Evolutionary conservation across 2,329 filamentous ascomycete genomes (phyloP).

Genomic region (Corynespora cassiicola): DNA sequence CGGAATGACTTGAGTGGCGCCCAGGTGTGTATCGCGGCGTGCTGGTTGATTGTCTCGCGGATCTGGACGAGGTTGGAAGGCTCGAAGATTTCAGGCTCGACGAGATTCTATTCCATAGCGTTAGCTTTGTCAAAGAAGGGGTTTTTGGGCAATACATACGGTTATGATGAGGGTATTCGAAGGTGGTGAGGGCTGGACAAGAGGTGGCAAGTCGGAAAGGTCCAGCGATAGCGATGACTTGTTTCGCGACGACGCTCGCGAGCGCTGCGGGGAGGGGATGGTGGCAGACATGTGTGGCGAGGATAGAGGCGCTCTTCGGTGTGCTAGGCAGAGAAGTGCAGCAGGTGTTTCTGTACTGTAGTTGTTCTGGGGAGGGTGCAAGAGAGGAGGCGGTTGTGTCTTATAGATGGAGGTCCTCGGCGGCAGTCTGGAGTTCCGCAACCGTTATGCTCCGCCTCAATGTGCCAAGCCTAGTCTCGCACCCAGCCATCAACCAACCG

Average conservation of each 20-base stretch:
- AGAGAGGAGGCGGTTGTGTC: slow-evolving; percentile 20
- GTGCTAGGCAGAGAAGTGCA: slow-evolving; percentile 10
- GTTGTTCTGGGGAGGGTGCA: slow-evolving; percentile 18
- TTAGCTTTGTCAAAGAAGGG: slow-evolving; percentile 15
- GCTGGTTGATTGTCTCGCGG: slow-evolving; percentile 71
- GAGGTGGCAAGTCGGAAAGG: slow-evolving; percentile 73
- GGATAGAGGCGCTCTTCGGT: slow-evolving; percentile 12
- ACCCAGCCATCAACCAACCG: slow-evolving; percentile 23
- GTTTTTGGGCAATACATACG: slow-evolving; percentile 45
- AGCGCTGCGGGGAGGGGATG: slow-evolving; percentile 40
- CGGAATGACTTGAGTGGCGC: slow-evolving; percentile 82
- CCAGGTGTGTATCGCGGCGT: slow-evolving; percentile 78
- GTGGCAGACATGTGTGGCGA: slow-evolving; percentile 36
- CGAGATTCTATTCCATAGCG: slow-evolving; percentile 62
- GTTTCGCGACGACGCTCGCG: slow-evolving; percentile 42
- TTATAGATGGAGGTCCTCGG: slow-evolving; percentile 27
- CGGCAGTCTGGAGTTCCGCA: slow-evolving; percentile 15
- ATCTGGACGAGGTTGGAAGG: slow-evolving; percentile 77
- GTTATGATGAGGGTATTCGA: slow-evolving; percentile 87
- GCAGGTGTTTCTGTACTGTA: slow-evolving; percentile 10
- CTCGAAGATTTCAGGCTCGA: slow-evolving; percentile 75
- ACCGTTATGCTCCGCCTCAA: slow-evolving; percentile 16
- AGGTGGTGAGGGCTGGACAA: slow-evolving; percentile 73
- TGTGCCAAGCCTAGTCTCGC: slow-evolving; percentile 16
- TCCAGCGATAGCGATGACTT: slow-evolving; percentile 71